Base-by-base conservation (phyloP, 257 asterid species). In the Petunia secreta region DNA sequence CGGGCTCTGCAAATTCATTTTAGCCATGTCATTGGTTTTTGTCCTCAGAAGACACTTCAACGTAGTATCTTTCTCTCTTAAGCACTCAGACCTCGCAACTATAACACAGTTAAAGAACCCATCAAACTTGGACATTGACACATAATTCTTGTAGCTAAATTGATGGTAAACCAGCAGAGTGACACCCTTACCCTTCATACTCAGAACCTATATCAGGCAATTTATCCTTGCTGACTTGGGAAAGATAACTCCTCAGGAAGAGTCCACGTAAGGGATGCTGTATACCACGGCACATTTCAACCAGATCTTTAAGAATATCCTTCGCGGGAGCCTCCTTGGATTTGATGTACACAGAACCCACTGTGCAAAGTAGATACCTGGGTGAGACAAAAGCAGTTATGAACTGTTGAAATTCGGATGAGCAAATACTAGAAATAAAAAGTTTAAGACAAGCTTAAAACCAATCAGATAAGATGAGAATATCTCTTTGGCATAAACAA, bases 281-380 rank as follows among this genome's bases (percentile, higher is more conserved):
- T 73, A 96, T 85, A 65, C 97, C 96, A 14, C 97, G 99, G 73
- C 99, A 94, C 99, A 96, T 96, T 91, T 96, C 99, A 52, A 94
- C 98, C 79, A 96, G 97, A 88, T 96, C 99, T 89, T 96, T 96
- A 44, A 96, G 98, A 69, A 96, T 89, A 88, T 92, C 99, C 88
- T 94, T 96, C 8, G 98, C 96, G 3, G 99, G 98, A 83, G 99
- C 99, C 87, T 96, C 99, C 89, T 96, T 96, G 41, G 99, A 91
- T 84, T 91, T 92, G 82, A 96, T 91, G 85, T 96, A 96, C 79
- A 96, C 98, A 16, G 95, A 94, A 52, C 98, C 99, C 81, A 92
- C 98, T 15, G 99, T 94, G 82, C 99, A 96, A 55, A 96, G 95
- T 85, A 96, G 90, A 84, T 96, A 96, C 90, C 99, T 96, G 79